Evolutionary conservation across 306 rosid species (phyloP).

Genomic region (Astragalus membranaceus): DNA sequence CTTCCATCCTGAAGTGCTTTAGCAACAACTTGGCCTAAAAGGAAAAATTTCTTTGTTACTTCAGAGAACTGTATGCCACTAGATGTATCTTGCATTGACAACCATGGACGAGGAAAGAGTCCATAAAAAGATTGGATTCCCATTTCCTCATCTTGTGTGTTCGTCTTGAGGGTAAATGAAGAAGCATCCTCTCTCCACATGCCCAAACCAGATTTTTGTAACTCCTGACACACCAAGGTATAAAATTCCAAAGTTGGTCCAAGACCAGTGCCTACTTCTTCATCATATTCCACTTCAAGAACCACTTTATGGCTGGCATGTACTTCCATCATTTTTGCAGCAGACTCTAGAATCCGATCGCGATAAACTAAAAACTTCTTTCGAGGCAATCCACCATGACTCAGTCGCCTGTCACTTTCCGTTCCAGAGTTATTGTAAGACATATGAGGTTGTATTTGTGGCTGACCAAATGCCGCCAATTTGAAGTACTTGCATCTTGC

Average conservation of each 20-base stretch:
- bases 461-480: slow-evolving; percentile 68
- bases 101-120: slow-evolving; percentile 90
- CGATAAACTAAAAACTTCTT: slow-evolving; percentile 82
- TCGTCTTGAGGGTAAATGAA: slow-evolving; percentile 27
- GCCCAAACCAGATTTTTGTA: slow-evolving; percentile 73
- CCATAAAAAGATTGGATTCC: slow-evolving; percentile 48
- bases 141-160: slow-evolving; percentile 32
- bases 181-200: slow-evolving; percentile 82
- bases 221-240: slow-evolving; percentile 85
- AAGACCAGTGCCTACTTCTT: slow-evolving; percentile 98
- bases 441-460: slow-evolving; percentile 38
- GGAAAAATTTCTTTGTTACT: slow-evolving; percentile 62
- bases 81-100: slow-evolving; percentile 35
- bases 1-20: slow-evolving; percentile 95
- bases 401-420: slow-evolving; percentile 40
- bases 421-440: slow-evolving; percentile 46
- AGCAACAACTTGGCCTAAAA: slow-evolving; percentile 83
- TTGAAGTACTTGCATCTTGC: slow-evolving; percentile 87
- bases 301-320: slow-evolving; percentile 63
- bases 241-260: slow-evolving; percentile 98
- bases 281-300: slow-evolving; percentile 89
- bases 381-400: slow-evolving; percentile 51
- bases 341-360: slow-evolving; percentile 65
- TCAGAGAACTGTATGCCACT: slow-evolving; percentile 46
- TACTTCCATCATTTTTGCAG: slow-evolving; percentile 81